Base-by-base conservation (phyloP, 2,329 filamentous ascomycete genomes). In the Diaporthe amygdali region DNA sequence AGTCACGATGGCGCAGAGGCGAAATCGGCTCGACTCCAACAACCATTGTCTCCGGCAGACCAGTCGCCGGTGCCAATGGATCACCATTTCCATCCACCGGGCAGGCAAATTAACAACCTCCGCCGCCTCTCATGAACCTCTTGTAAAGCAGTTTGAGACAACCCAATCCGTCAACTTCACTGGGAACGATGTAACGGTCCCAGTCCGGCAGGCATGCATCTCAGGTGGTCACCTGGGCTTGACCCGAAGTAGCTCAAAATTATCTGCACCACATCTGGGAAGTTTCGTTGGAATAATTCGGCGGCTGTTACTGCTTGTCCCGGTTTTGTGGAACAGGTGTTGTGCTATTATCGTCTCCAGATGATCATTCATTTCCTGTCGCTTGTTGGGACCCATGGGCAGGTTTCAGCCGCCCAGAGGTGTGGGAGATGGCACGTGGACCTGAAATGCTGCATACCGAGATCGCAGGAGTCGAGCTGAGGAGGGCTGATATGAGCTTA, bases 171-270 rank as follows among this genome's bases (percentile, higher is more conserved):
- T 49, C 27, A 49, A 47, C 44, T 64, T 49, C 54, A 10, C 10
- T 39, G 44, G 46, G 37, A 25, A 27, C 68, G 69, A 71, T 51
- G 61, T 67, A 32, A 46, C 63, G 12, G 41, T 59, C 63, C 32
- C n/a, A 22, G 25, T 55, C 39, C 69, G 69, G 69, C 54, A 71
- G 69, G 69, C 63, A 68, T 51, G 27, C 30, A 55, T 55, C 55
- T 67, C 41, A 44, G 46, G 69, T 68, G 44, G 52, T 66, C 52
- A 52, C 34, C 44, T 66, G 30, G 25, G 34, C 22, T 34, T 27
- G 32, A 51, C 30, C 30, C 52, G 17, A 25, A 61, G 56, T 44
- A 39, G 49, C 20, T 37, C 39, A 66, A 41, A 64, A 15, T 44
- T 54, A 17, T 39, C 37, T 15, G 39, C 22, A 67, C 55, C 25